These are phyloP conservation scores for Lophium mytilinum DNA, from an alignment of 495 filamentous ascomycete genomes.

Conservation along the genomic window DNA sequence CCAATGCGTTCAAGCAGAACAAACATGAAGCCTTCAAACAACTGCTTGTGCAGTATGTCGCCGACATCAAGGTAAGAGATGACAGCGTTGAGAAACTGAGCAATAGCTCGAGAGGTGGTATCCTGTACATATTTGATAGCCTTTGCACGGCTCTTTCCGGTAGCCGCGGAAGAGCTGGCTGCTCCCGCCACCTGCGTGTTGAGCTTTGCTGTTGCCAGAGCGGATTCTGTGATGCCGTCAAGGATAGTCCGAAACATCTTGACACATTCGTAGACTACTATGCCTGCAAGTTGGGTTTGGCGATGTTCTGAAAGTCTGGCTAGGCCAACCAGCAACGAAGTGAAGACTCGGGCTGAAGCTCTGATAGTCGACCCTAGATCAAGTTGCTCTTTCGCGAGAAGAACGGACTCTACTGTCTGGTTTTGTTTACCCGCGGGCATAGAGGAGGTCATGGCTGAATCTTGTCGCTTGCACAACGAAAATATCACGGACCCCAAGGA, in stretches of 20 bases:
- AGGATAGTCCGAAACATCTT: constrained; percentile 19
- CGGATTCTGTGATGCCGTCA: constrained; percentile 6
- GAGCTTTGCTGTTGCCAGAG: not conserved
- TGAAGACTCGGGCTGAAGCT: constrained; percentile 9
- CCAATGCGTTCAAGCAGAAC: constrained; percentile 25
- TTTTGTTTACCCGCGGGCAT: not conserved
- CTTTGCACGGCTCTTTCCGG: not conserved
- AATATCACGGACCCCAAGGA: constrained; percentile 10
- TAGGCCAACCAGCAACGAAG: constrained; percentile 11
- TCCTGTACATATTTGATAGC: not conserved
- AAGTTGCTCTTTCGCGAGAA: constrained; percentile 2
- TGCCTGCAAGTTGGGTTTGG: not conserved
- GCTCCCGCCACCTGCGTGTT: not conserved
- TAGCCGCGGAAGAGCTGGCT: not conserved
- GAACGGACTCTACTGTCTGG: not conserved
- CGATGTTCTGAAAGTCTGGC: not conserved
- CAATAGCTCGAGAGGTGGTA: not conserved
- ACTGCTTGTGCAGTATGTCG: constrained; percentile 14
- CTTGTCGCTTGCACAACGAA: constrained; percentile 1
- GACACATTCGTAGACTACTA: constrained; percentile 18
- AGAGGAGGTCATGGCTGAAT: not conserved
- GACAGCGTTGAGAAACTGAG: constrained; percentile 11
- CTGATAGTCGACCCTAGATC: constrained; percentile 8
- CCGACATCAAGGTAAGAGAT: constrained; percentile 14
- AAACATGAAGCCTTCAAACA: constrained; percentile 34